Conservation (phyloP, 78 protist genomes). For the Cavenderia fasciculata region DNA sequence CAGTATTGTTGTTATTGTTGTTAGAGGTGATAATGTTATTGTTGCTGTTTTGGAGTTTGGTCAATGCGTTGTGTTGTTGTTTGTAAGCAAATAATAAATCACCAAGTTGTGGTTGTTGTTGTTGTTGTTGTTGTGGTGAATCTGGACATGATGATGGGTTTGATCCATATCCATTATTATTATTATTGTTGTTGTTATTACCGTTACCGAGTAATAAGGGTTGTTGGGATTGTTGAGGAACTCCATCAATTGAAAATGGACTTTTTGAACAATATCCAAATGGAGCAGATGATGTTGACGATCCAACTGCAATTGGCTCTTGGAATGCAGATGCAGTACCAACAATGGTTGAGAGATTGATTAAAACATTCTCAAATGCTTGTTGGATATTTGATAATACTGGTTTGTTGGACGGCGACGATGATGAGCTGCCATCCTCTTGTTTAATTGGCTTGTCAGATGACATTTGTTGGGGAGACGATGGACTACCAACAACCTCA, state of each 20-base stretch:
- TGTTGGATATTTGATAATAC: not conserved
- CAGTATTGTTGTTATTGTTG: not conserved
- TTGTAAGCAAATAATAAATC: not conserved
- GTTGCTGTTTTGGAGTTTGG: too few relatives aligned
- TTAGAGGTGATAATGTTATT: not conserved
- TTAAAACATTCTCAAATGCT: conserved; percentile 32
- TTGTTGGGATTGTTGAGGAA: not conserved
- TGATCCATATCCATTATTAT: not conserved
- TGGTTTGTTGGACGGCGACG: not conserved
- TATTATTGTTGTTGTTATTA: not conserved
- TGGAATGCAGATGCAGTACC: not conserved
- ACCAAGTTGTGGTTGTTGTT: conserved; percentile 14
- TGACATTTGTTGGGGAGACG: not conserved
- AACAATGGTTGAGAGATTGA: conserved; percentile 8
- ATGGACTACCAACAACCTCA: not conserved
- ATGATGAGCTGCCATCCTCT: too few relatives aligned
- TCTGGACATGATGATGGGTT: too few relatives aligned
- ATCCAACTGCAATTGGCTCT: conserved; percentile 38
- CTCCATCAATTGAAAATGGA: conserved; percentile 32
- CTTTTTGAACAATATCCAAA: conserved; percentile 44
- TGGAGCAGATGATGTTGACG: not conserved
- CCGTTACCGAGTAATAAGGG: not conserved
- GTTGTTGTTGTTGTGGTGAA: too few relatives aligned
- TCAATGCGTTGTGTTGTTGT: not conserved
- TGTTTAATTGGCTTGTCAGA: not conserved